Evolutionary conservation across 495 filamentous ascomycete species (phyloP), one percentile per base, ranked within the genome.

Genomic region (Penicillium odoratum): DNA sequence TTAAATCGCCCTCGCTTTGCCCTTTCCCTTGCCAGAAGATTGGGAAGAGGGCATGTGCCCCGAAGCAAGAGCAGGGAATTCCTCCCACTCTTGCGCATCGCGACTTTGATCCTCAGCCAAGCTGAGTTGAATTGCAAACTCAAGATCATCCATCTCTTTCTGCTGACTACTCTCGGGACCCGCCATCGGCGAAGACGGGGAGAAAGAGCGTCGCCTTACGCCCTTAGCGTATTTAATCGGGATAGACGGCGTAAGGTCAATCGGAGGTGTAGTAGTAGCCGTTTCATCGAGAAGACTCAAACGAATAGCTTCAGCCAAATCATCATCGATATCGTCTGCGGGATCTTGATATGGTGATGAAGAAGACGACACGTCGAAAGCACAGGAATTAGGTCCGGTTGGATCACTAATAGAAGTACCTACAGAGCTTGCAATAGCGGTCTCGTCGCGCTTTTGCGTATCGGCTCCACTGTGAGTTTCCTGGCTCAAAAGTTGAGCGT

Each of bases 401-500:
- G 68, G 68, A 31, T 83, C 65, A 66, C 71, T 73, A 56, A 75
- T 60, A 45, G 78, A 73, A 61, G 80, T 59, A 62, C 78, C 74
- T 43, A 75, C 57, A 64, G 79, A 80, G 21, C 76, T 83, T 7
- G 82, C 82, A 13, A 73, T 70, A 18, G 74, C 69, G 36, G 45
- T 53, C 6, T 83, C 78, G 25, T 72, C 76, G 10, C 78, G 78
- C 48, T 84, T 84, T 56, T 83, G 75, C 57, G 85, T 81, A 25
- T 91, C 87, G 15, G 38, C 4, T 21, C 72, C 76, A 53, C 78
- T 74, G 50, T 86, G 87, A 0, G 85, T 74, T 70, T 98, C 95
- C 62, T 93, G 82, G 48, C 91, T 96, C 18, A 98, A 74, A 78
- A 98, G 83, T 52, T 87, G 85, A 3, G 93, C 94, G 70, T 98